Evolutionary conservation across 2,329 filamentous ascomycete species (phyloP), one percentile per base, ranked within the genome.

Genomic region (Aspergillus hortae): DNA sequence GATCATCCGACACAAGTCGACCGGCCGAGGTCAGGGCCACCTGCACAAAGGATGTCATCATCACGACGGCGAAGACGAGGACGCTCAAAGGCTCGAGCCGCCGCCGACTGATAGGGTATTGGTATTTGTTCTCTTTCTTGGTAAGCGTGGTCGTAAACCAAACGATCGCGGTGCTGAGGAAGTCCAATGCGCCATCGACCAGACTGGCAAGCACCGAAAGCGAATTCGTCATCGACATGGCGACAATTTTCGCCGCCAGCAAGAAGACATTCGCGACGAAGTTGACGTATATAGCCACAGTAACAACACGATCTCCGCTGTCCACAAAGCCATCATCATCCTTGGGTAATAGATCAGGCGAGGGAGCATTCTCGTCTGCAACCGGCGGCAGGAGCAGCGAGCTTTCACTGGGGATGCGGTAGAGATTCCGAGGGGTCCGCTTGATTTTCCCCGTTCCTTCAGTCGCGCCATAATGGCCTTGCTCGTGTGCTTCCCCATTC

Each of bases 281-380:
- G 67, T 95, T 96, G 69, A 95, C 74, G 69, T 91, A 92, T 63
- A 97, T 94, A 40, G 92, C 92, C 17, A 94, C 66, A n/a, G 85
- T 87, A 45, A 96, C 90, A 45, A 95, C 83, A 14, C 81, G 84
- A 53, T 87, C 86, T 44, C 85, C 80, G 56, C 86, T 89, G 64
- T 91, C 87, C 2, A 91, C 74, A 6, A 71, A 67, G 12, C 75
- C 73, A 19, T 64, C 58, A 2, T 63, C 58, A 1, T 63, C 56
- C 4, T 77, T 70, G 4, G 74, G 69, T 17, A 77, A 74, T 10
- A 78, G 73, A 11, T 78, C 77, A 3, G 75, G 75, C 6, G 19
- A 78, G 72, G 21, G 85, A 1, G 85, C 81, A 44, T 82, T 81
- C 65, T 90, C 87, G 15, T 85, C 84, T 14, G 82, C 46, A 1